Conservation (phyloP, 352 stramenopile species). For the Phytophthora pinifolia region DNA sequence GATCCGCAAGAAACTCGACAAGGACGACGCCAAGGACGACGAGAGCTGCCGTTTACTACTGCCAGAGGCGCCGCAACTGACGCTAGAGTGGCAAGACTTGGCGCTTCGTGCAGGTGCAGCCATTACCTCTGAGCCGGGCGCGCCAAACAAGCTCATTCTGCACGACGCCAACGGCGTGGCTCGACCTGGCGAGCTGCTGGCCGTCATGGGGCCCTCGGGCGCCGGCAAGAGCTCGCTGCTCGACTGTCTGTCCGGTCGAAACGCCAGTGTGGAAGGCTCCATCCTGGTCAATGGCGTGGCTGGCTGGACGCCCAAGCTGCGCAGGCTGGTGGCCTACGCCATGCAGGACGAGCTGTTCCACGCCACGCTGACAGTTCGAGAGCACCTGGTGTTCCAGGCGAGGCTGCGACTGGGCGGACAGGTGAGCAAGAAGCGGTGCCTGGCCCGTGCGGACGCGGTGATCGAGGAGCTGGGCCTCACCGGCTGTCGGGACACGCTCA, state of each 20-base stretch:
- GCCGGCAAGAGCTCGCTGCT: constrained; percentile 92
- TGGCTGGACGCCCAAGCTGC: constrained; percentile 29
- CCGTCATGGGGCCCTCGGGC: constrained; percentile 61
- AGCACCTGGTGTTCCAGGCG: constrained; percentile 86
- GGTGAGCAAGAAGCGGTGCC: constrained; percentile 17
- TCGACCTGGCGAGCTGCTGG: constrained; percentile 46
- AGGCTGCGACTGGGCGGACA: constrained; percentile 58
- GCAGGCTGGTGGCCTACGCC: constrained; percentile 49
- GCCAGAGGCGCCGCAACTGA: constrained; percentile 14
- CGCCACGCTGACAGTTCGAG: constrained; percentile 82
- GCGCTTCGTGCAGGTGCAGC: constrained; percentile 21
- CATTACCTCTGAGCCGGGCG: constrained; percentile 21
- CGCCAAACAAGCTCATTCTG: constrained; percentile 45
- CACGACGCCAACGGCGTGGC: constrained; percentile 43
- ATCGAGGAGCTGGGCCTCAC: constrained; percentile 49
- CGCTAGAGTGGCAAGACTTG: constrained; percentile 41
- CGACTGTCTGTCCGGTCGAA: constrained; percentile 88
- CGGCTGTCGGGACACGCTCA: constrained; percentile 41
- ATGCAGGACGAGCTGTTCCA: constrained; percentile 91
- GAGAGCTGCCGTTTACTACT: constrained; percentile 5
- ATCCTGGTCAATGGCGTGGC: constrained; percentile 61
- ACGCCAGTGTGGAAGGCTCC: constrained; percentile 54
- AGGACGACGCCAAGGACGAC: neutral
- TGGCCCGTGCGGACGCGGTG: constrained; percentile 36
- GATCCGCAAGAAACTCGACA: constrained; percentile 9